Evolutionary conservation across 2,329 filamentous ascomycete genomes (phyloP), one percentile per base, ranked within the genome.

Genomic region (Penicillium sp.): DNA sequence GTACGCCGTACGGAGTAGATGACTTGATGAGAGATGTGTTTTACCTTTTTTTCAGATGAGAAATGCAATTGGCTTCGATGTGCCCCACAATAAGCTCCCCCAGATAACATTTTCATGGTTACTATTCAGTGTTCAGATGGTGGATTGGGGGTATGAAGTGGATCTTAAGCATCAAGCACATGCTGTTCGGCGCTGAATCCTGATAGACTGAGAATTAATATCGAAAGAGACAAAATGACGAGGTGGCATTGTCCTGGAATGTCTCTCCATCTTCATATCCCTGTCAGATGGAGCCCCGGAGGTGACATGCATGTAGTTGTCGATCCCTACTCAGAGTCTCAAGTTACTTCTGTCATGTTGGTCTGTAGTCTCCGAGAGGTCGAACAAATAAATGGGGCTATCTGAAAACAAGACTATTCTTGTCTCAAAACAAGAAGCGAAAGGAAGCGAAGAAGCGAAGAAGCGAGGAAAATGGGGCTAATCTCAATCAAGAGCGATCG

Each of bases 261-360:
- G n/a, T n/a, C n/a, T n/a, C n/a, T n/a, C n/a, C n/a, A n/a, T n/a
- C n/a, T n/a, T n/a, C n/a, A n/a, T n/a, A n/a, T n/a, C n/a, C n/a
- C n/a, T n/a, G n/a, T n/a, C n/a, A n/a, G n/a, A n/a, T n/a, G n/a
- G n/a, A n/a, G n/a, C n/a, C n/a, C n/a, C n/a, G n/a, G 29, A 31
- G 10, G 22, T 31, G 13, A 31, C 12, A 2, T 31, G 11, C 11
- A 18, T 29, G 18, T 18, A 9, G 19, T 37, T 38, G 54, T 6
- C 40, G 54, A 59, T 58, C 54, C 27, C 43, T 59, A 38, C 55
- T 40, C 7, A 49, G 54, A n/a, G n/a, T n/a, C n/a, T 22, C 18
- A 19, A 48, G 37, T 29, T 14, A n/a, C 11, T 44, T 19, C 50
- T 55, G 47, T 56, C 55, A 48, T 36, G 30, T n/a, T n/a, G 27